These are phyloP conservation scores for Clitoria ternatea DNA, from an alignment of 306 rosid genomes.

Conservation along the genomic window DNA sequence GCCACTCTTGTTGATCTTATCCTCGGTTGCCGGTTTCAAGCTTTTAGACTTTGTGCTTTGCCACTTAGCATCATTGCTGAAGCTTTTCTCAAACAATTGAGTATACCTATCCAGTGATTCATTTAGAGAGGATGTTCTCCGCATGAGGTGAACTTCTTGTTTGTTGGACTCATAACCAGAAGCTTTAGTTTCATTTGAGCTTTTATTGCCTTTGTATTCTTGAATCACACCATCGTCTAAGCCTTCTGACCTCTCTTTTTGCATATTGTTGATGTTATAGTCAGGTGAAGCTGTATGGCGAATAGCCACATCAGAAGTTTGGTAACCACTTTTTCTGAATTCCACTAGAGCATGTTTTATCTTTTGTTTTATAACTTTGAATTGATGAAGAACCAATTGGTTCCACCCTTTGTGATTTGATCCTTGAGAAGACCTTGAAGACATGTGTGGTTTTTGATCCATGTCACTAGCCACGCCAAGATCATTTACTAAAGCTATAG, in stretches of 20 bases:
- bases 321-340: constrained; percentile 42
- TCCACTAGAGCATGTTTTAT: constrained; percentile 65
- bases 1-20: constrained; percentile 34
- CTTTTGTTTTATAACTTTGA: constrained; percentile 70
- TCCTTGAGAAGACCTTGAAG: constrained; percentile 38
- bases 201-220: constrained; percentile 17
- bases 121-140: constrained; percentile 56
- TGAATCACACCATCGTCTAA: constrained; percentile 21
- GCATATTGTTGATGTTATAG: constrained; percentile 13
- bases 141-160: constrained; percentile 27
- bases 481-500: constrained; percentile 16
- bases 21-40: constrained; percentile 56
- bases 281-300: constrained; percentile 20
- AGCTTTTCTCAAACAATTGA: constrained; percentile 54
- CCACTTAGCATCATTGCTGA: constrained; percentile 42
- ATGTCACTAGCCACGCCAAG: constrained; percentile 11
- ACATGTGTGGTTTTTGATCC: constrained; percentile 19
- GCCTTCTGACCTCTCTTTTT: constrained; percentile 36
- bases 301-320: constrained; percentile 23
- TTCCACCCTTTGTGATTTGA: constrained; percentile 71
- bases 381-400: constrained; percentile 65
- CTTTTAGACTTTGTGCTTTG: constrained; percentile 55
- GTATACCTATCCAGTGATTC: constrained; percentile 70
- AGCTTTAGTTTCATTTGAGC: constrained; percentile 26
- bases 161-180: constrained; percentile 32